These are phyloP conservation scores for Balakata baccata DNA, from an alignment of 345 rosid species.

Conservation along the genomic window DNA sequence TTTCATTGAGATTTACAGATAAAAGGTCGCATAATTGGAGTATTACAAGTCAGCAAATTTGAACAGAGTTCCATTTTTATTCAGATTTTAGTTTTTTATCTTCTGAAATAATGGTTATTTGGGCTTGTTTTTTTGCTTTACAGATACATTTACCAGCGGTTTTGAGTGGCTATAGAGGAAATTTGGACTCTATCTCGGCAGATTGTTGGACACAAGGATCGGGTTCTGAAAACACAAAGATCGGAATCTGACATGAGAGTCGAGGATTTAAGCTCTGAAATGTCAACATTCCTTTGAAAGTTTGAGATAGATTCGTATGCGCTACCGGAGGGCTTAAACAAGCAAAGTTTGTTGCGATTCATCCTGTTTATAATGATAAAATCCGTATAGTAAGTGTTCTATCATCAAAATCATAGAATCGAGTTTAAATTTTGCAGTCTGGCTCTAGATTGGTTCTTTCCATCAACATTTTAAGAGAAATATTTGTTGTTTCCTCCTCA, in stretches of 20 bases:
- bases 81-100: constrained; percentile 9
- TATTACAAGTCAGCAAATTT: constrained; percentile 6
- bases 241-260: constrained; percentile 22
- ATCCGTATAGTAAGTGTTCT: constrained; percentile 17
- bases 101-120: not conserved
- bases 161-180: constrained; percentile 4
- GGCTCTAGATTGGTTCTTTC: not conserved
- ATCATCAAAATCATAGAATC: constrained; percentile 7
- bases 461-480: not conserved
- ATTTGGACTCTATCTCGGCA: not conserved
- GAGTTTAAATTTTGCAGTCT: constrained; percentile 8
- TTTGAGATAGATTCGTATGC: constrained; percentile 15
- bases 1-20: constrained; percentile 1
- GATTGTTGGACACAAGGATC: constrained; percentile 17
- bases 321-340: not conserved
- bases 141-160: constrained; percentile 26
- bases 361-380: not conserved
- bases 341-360: constrained; percentile 18
- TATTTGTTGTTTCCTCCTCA: not conserved
- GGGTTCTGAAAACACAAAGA: constrained; percentile 18
- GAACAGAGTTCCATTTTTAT: not conserved
- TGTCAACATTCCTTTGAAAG: constrained; percentile 34
- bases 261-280: constrained; percentile 20
- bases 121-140: constrained; percentile 9
- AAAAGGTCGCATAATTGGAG: constrained; percentile 8